A percentile compares a stretch with the other conserved stretches of the same genome.
phyloP scores from a whole-genome alignment of 495 filamentous ascomycete genomes.

The Alectoria sarmentosa region DNA sequence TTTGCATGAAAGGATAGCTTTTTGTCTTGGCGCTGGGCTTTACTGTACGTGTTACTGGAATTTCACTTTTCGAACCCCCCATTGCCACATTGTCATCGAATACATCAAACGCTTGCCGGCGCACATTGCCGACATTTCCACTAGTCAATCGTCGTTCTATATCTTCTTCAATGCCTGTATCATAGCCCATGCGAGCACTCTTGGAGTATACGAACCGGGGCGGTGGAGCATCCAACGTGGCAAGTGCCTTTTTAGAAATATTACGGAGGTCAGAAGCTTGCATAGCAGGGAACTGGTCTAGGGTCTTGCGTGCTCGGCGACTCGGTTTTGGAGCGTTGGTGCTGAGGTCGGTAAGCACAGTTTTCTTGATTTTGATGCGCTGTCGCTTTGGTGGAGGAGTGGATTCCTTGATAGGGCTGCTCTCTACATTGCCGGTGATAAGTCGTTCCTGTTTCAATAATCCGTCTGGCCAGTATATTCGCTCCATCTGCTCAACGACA shows the following conservation, averaged over 20 bases:
- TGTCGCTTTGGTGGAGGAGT: conserved; percentile 37
- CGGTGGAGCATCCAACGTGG: conserved; percentile 5
- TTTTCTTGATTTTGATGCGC: conserved; percentile 19
- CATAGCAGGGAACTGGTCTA: not conserved
- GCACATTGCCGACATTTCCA: conserved; percentile 23
- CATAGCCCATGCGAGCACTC: conserved; percentile 6
- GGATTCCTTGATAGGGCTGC: conserved; percentile 43
- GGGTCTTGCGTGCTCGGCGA: conserved; percentile 1
- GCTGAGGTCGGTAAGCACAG: conserved; percentile 14
- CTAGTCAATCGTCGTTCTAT: conserved; percentile 31
- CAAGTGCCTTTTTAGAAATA: conserved; percentile 13
- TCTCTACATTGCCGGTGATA: conserved; percentile 50
- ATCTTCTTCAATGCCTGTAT: conserved; percentile 25
- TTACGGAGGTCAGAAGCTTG: conserved; percentile 14
- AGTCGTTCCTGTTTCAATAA: conserved; percentile 47
- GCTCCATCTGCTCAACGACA: conserved; percentile 62
- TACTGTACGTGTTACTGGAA: conserved; percentile 1
- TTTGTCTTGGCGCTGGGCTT: not conserved
- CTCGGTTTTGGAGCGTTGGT: conserved; percentile 9
- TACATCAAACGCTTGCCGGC: conserved; percentile 31
- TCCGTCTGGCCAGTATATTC: conserved; percentile 53
- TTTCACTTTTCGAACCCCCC: not conserved
- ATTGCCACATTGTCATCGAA: conserved; percentile 31
- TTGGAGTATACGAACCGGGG: not conserved
- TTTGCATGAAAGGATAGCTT: not conserved